phyloP scores from a whole-genome alignment of 1,139 yeast genomes.

The Sugiyamaella grinbergsii region DNA sequence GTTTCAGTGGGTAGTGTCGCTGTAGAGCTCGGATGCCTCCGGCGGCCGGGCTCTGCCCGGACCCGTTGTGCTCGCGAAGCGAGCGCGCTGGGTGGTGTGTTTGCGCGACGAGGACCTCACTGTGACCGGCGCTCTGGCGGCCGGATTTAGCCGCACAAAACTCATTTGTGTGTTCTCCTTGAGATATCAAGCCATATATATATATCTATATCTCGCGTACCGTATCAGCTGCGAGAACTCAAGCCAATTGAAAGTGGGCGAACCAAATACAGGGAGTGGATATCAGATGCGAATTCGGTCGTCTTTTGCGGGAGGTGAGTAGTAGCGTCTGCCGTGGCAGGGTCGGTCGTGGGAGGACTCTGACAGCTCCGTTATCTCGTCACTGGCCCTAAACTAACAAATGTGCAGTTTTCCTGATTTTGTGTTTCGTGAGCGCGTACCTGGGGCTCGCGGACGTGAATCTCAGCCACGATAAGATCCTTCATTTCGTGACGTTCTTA shows the following conservation, averaged over 20 bases:
- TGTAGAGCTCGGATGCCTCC: no score
- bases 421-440: constrained; percentile 38
- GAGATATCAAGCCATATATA: neutral
- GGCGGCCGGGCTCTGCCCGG: no score
- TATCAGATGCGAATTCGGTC: constrained; percentile 25
- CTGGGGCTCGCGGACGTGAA: constrained; percentile 57
- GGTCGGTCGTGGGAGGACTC: no score
- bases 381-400: neutral
- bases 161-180: no score
- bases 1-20: no score
- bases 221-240: neutral
- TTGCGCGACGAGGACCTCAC: no score
- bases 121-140: neutral
- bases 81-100: no score
- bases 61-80: no score
- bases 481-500: constrained; percentile 55
- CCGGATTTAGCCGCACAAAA: no score
- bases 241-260: neutral
- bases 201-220: no score
- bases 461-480: constrained; percentile 54
- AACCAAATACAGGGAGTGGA: neutral
- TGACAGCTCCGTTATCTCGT: neutral
- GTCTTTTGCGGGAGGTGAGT: constrained; percentile 26
- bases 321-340: neutral
- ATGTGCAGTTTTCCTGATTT: constrained; percentile 37